These are phyloP conservation scores for Juglanconis sp. DNA, from an alignment of 2,329 filamentous ascomycete species.

Conservation along the genomic window DNA sequence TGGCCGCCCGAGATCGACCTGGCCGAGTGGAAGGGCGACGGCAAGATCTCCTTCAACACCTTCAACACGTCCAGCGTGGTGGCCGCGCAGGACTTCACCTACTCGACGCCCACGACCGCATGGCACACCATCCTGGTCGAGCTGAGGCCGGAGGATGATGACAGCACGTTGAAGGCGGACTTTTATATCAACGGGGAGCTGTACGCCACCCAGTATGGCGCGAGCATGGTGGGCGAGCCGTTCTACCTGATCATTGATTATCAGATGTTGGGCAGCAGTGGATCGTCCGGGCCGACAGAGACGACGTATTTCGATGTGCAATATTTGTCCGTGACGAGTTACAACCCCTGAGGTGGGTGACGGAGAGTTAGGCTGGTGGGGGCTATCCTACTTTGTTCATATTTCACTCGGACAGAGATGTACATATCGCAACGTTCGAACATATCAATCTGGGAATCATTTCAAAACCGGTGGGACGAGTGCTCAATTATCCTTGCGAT, in stretches of 20 bases:
- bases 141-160: conserved; percentile 44
- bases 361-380: neutral
- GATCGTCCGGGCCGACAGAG: conserved; percentile 13
- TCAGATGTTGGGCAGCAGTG: conserved; percentile 22
- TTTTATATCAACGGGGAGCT: conserved; percentile 50
- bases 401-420: neutral
- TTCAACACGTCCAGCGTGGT: conserved; percentile 44
- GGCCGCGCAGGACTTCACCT: conserved; percentile 41
- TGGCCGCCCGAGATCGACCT: conserved; percentile 58
- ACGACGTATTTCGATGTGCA: conserved; percentile 22
- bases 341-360: conserved; percentile 14
- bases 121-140: conserved; percentile 49
- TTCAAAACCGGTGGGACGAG: too few relatives aligned
- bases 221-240: conserved; percentile 41
- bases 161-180: conserved; percentile 44
- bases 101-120: conserved; percentile 36
- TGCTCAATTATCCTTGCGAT: too few relatives aligned
- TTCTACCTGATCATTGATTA: conserved; percentile 31
- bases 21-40: conserved; percentile 55
- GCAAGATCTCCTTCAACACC: conserved; percentile 52
- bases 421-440: neutral
- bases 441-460: too few relatives aligned
- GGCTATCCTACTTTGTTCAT: neutral
- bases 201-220: conserved; percentile 45
- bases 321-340: conserved; percentile 20